Conservation (phyloP, 108 stramenopile species). For the Stephanodiscus triporus region DNA sequence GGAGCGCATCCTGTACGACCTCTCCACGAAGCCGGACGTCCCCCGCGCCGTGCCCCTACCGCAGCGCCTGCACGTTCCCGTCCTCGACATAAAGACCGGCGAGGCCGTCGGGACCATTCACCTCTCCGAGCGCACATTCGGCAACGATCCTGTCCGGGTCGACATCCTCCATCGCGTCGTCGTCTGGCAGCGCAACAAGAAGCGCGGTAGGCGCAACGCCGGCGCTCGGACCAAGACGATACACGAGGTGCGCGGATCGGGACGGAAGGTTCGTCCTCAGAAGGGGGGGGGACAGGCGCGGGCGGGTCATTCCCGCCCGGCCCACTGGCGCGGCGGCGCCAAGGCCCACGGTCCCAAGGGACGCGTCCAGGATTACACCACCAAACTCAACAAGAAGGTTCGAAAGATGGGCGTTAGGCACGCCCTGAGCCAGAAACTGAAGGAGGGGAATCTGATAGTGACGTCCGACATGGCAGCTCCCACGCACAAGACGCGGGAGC, state of each 20-base stretch:
- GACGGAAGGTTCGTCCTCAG: constrained; percentile 86
- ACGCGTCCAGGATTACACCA: constrained; percentile 74
- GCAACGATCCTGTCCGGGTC: constrained; percentile 68
- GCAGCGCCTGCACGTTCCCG: constrained; percentile 66
- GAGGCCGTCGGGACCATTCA: constrained; percentile 62
- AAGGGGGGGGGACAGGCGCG: constrained; percentile 89
- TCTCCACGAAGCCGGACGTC: constrained; percentile 26
- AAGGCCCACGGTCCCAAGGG: constrained; percentile 94
- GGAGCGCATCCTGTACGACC: constrained; percentile 35
- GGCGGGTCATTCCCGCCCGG: constrained; percentile 86
- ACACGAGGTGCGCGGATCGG: constrained; percentile 74
- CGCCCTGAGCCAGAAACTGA: constrained; percentile 77
- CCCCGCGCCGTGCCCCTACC: constrained; percentile 69
- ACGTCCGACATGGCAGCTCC: constrained; percentile 59
- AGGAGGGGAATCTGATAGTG: constrained; percentile 82
- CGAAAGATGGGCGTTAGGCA: constrained; percentile 73
- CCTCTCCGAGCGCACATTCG: constrained; percentile 69
- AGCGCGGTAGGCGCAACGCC: constrained; percentile 76
- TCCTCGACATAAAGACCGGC: constrained; percentile 41
- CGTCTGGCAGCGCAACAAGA: constrained; percentile 83
- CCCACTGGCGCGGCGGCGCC: constrained; percentile 93
- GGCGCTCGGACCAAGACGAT: constrained; percentile 82
- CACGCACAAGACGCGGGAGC: constrained; percentile 71
- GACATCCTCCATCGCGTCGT: constrained; percentile 80
- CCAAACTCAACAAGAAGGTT: constrained; percentile 90